These are phyloP conservation scores for Phalaenopsis equestris DNA, from an alignment of 106 monocot genomes.

Conservation along the genomic window DNA sequence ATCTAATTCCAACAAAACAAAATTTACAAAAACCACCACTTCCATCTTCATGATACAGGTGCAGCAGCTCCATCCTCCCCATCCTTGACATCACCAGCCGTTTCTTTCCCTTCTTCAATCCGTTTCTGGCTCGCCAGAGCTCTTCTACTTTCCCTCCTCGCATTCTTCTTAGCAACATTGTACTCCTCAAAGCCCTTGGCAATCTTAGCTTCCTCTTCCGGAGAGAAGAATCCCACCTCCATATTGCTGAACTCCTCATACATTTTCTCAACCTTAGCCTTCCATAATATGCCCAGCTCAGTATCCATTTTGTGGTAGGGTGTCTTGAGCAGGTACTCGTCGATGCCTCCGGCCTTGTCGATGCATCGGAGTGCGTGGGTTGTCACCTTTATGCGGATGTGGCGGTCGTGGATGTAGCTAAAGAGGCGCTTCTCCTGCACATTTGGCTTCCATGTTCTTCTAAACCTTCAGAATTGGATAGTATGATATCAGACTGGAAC, in stretches of 20 bases:
- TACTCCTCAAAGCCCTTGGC: slow-evolving; percentile 48
- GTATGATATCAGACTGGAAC: background rate
- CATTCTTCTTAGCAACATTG: slow-evolving; percentile 32
- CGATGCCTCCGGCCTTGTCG: slow-evolving; percentile 94
- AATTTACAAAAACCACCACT: background rate
- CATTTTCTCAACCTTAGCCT: slow-evolving; percentile 74
- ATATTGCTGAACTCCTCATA: slow-evolving; percentile 58
- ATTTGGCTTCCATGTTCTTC: slow-evolving; percentile 91
- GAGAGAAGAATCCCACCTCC: slow-evolving; percentile 63
- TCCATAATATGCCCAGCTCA: slow-evolving; percentile 83
- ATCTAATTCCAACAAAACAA: no score
- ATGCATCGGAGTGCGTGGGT: slow-evolving; percentile 87
- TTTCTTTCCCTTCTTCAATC: background rate
- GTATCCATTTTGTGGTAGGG: slow-evolving; percentile 83
- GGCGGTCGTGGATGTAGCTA: slow-evolving; percentile 78
- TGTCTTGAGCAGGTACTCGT: slow-evolving; percentile 87
- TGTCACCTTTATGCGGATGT: slow-evolving; percentile 77
- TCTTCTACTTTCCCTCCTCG: slow-evolving; percentile 25
- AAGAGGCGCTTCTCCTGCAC: slow-evolving; percentile 90
- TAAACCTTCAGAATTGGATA: slow-evolving; percentile 28
- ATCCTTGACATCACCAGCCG: slow-evolving; percentile 7
- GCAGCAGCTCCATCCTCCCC: background rate
- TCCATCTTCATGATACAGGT: background rate
- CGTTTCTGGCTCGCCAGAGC: slow-evolving; percentile 20
- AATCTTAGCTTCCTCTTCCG: slow-evolving; percentile 59